Evolutionary conservation across 2,329 filamentous ascomycete genomes (phyloP), one percentile per base, ranked within the genome.

Genomic region (Phaeoacremonium minimum): DNA sequence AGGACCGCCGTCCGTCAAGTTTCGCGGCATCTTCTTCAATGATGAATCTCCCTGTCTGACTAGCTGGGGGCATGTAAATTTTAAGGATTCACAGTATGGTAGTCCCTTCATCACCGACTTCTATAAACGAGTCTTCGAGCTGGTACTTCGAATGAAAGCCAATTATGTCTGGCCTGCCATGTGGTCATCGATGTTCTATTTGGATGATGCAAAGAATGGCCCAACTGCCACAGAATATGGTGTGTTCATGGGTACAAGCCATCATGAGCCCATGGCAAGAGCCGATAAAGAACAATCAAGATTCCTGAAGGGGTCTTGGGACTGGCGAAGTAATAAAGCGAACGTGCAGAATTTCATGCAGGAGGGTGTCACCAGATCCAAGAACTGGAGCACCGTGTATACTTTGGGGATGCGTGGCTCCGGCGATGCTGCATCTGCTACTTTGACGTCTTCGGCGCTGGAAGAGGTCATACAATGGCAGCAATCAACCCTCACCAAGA

Each of bases 131-230:
- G 65, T 79, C 11, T 79, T 77, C 41, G 75, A 80, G 50, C 62
- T 79, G 3, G 55, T 78, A 3, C 62, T 79, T 2, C 61, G 75
- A 7, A 58, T 74, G 28, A 65, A 68, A 37, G 75, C 72, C 4
- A 78, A 78, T 47, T 77, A 76, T 39, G 56, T 79, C 33, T 79
- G 75, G 75, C 75, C 74, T 2, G 71, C 75, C 1, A 71, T 71
- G 64, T 79, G 73, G 73, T 66, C 66, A 17, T 64, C 64, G 35
- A 73, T 75, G 63, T 78, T 79, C 52, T 69, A 71, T 40, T 61
- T 75, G 3, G 75, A 78, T 41, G 75, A 79, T 38, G 50, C 64
- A 1, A 58, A 65, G 32, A 77, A 67, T 37, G 69, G 72, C 17
- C 63, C 67, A 1, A 63, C 71, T 4, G 75, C 75, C 1, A 69